Percentiles rank a stretch among this genome's conserved stretches.
Conservation (phyloP, 2,329 filamentous ascomycete species). For the Pyricularia grisea region DNA sequence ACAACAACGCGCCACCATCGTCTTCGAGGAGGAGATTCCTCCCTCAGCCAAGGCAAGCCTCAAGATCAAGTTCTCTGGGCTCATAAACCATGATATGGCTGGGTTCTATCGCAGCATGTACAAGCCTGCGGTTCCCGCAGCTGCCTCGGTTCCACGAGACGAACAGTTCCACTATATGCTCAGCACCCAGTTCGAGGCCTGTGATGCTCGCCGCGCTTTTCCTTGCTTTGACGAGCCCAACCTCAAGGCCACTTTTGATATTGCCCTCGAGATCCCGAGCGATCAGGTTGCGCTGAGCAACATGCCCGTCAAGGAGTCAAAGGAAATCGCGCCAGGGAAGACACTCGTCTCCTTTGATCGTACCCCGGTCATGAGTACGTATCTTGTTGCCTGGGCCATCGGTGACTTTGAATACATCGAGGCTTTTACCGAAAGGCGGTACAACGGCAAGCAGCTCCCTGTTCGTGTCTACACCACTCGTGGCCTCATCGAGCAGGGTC, state of each 20-base stretch:
- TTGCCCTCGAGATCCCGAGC: constrained; percentile 82
- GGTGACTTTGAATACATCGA: constrained; percentile 98
- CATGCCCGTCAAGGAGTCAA: constrained; percentile 77
- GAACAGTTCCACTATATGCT: constrained; percentile 64
- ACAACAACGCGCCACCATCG: constrained; percentile 72
- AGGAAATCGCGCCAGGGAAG: constrained; percentile 48
- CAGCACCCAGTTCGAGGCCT: constrained; percentile 96
- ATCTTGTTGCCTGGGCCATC: constrained; percentile 86
- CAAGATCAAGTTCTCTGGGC: constrained; percentile 56
- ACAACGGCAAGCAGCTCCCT: constrained; percentile 83
- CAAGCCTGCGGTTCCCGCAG: constrained; percentile 64
- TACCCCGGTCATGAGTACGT: constrained; percentile 85
- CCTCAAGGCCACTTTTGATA: constrained; percentile 91
- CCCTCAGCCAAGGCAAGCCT: constrained; percentile 56
- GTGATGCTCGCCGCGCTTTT: constrained; percentile 88
- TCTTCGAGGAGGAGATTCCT: constrained; percentile 56
- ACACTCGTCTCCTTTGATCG: constrained; percentile 71
- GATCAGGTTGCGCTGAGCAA: constrained; percentile 88
- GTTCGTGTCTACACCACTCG: constrained; percentile 93
- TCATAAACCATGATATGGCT: constrained; percentile 89
- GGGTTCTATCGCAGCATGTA: constrained; percentile 87
- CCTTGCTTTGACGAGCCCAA: constrained; percentile 98
- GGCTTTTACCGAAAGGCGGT: constrained; percentile 78
- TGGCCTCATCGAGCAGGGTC: constrained; percentile 87
- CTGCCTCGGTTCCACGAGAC: constrained; percentile 69